Evolutionary conservation across 352 stramenopile genomes (phyloP), one percentile per base, ranked within the genome.

Genomic region (Blastocystis sp.): DNA sequence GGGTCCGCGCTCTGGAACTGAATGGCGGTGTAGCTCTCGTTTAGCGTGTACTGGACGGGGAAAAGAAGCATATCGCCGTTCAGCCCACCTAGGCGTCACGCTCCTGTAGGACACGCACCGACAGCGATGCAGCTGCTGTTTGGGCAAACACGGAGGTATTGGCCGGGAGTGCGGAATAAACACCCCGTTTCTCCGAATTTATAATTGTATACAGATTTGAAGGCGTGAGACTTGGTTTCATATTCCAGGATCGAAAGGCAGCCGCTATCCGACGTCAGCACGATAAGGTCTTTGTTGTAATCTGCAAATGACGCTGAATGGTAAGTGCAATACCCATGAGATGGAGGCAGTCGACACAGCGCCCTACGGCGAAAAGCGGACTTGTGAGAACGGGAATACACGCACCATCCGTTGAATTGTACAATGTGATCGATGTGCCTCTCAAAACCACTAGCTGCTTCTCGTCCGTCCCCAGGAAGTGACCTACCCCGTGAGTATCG

Each of bases 261-360:
- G 11, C 74, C 74, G 66, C 74, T 84, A 67, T 84, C 74, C n/a
- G 74, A 84, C 5, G 74, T 84, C 23, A 84, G 38, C 38, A 62
- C 74, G 45, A 84, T 34, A 17, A 67, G 56, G 45, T 84, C 74
- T 53, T 84, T 84, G 14, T 41, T 59, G 56, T 84, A 66, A 52
- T 84, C 74, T 84, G 53, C 21, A 40, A 14, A 28, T 56, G 56
- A 84, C 28, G 9, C 23, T 28, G 10, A n/a, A 43, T 11, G 4
- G 19, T 53, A 9, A 84, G 11, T 11, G 10, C 1, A 17, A 56
- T 52, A 84, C 74, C 52, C 10, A 19, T 21, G 14, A 84, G 69
- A 1, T 69, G 48, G 40, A 84, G 38, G 10, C n/a, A 69, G 9
- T 62, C 45, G 53, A 84, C 56, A 28, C 34, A 43, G 11, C 48